phyloP scores from a whole-genome alignment of 139 green algal genomes.

The Diplosphaera chodatii region DNA sequence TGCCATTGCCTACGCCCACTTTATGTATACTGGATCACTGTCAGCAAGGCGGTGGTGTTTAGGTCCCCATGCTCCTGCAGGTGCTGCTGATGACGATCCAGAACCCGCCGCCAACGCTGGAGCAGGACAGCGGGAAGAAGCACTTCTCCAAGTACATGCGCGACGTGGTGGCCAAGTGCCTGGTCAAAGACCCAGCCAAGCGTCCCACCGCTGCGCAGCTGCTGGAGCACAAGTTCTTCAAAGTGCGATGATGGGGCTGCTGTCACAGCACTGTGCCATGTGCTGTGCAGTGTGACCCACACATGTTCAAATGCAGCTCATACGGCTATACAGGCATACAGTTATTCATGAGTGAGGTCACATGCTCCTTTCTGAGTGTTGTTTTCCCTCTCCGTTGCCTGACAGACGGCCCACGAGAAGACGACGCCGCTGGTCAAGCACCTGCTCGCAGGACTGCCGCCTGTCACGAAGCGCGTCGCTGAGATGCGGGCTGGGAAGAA shows the following conservation, averaged over 20 bases:
- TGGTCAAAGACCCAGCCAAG: conserved; percentile 91
- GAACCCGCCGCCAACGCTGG: conserved; percentile 89
- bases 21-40: no score
- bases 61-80: no score
- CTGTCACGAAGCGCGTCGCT: conserved; percentile 76
- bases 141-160: conserved; percentile 77
- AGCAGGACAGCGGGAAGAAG: conserved; percentile 63
- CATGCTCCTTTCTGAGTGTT: no score
- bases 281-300: no score
- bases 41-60: no score
- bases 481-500: conserved; percentile 60
- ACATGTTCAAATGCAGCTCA: no score
- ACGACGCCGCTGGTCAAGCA: conserved; percentile 67
- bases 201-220: conserved; percentile 87
- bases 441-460: conserved; percentile 75
- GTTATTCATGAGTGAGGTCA: no score
- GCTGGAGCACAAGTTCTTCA: conserved; percentile 98
- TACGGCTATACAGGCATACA: no score
- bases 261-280: no score
- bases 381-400: no score
- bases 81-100: conserved; percentile 92
- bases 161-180: conserved; percentile 89
- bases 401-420: conserved; percentile 56
- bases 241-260: no score
- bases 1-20: no score